Base-by-base conservation (phyloP, 2,329 filamentous ascomycete species). In the Xylaria sp. region DNA sequence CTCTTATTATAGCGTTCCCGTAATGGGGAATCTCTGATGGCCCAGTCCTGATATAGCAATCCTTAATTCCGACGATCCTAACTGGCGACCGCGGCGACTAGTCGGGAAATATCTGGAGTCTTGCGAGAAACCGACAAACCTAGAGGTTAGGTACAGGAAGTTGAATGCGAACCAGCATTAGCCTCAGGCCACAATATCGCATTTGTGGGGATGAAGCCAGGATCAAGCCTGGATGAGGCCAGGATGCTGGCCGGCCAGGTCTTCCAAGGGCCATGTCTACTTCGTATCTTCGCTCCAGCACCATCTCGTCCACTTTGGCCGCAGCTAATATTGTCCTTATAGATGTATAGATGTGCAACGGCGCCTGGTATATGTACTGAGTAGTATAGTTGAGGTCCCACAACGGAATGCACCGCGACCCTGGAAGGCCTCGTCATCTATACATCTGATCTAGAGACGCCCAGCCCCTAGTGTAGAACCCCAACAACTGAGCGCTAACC, bases 351-450 rank as follows among this genome's bases (percentile, higher is more conserved):
- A 28, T 28, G 28, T 28, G 28, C 28, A 28, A 28, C 3, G 28
- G 28, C 6, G 28, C 28, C 28, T 28, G 28, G 28, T 28, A 28
- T 36, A 36, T 36, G 33, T 36, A 56, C 20, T 28, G 28, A 23
- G 9, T 43, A 51, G 39, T 54, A 48, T 41, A 62, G 51, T 58
- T 23, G 36, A 48, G 23, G 54, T 49, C 57, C 51, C 62, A 58
- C 66, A 13, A 48, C 36, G 55, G 46, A 18, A 49, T 62, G 57
- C 18, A 36, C 62, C 59, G 31, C 65, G 23, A 68, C 25, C 57
- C 67, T 52, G 55, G 64, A 66, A 39, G 62, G 67, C 63, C 15
- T 69, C 63, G 63, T 69, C 63, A 69, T 69, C 67, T 20, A 59
- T 69, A 62, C n/a, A 62, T 62, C 56, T 25, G 43, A 46, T 65